A percentile compares a stretch with the other conserved stretches of the same genome.
Evolutionary conservation across 371 early-diverging fungal genomes (phyloP).

Genomic region (Syncephalastrum sp.): DNA sequence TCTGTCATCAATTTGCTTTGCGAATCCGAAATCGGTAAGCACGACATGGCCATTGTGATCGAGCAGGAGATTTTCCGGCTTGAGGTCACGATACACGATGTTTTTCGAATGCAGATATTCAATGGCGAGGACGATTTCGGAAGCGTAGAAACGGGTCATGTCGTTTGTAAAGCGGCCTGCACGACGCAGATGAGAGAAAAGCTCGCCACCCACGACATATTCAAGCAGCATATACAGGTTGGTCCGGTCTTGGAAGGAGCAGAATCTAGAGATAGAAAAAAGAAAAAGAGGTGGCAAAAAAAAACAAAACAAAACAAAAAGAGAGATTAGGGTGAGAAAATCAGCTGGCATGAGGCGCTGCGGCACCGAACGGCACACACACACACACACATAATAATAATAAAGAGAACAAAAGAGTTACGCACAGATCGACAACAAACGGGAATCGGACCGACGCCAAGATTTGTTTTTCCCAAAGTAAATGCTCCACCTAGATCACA

Average conservation of each 20-base stretch:
- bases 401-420: background rate
- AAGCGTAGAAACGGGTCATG: constrained; percentile 74
- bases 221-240: constrained; percentile 90
- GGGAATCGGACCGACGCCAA: constrained; percentile 85
- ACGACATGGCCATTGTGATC: constrained; percentile 88
- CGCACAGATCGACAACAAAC: constrained; percentile 91
- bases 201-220: constrained; percentile 90
- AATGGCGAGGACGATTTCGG: constrained; percentile 66
- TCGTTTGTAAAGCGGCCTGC: constrained; percentile 83
- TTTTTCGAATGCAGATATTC: constrained; percentile 84
- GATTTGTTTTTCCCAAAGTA: constrained; percentile 94
- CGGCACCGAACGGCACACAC: too few relatives aligned
- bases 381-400: constrained; percentile 26
- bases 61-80: constrained; percentile 86
- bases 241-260: constrained; percentile 80
- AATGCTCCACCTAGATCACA: constrained; percentile 76
- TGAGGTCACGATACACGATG: constrained; percentile 90
- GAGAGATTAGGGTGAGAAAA: too few relatives aligned
- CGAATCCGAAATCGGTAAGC: constrained; percentile 96
- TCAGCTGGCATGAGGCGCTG: too few relatives aligned
- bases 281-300: too few relatives aligned
- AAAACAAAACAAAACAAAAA: too few relatives aligned
- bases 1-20: constrained; percentile 63
- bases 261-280: constrained; percentile 20
- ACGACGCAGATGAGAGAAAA: constrained; percentile 86